Base-by-base conservation (phyloP, 345 rosid genomes). In the Eucalyptus decipiens region DNA sequence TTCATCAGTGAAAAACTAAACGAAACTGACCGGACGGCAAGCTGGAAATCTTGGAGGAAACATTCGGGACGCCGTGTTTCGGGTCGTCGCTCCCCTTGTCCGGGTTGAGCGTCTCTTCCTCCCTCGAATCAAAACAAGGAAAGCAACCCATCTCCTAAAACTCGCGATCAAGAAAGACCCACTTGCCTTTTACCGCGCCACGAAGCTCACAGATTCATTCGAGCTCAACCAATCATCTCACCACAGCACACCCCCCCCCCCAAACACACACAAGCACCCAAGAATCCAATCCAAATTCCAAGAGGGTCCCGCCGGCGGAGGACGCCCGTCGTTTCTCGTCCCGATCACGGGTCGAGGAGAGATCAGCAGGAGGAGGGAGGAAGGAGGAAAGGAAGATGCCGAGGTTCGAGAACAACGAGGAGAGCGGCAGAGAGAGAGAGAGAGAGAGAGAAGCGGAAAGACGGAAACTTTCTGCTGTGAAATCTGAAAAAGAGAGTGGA, bases 71-170 rank as follows among this genome's bases (percentile, higher is more conserved):
- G 85, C 89, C 86, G 60, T 90, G 96, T 87, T 94, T 96, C 54
- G 89, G 95, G 93, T 87, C 93, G 90, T 91, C 92, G 65, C 94
- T 90, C 89, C 94, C 94, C 52, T 93, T 95, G 12, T 86, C 93
- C 60, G 91, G 93, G 92, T 95, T 96, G 92, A 96, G 88, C 92
- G 87, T 94, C 95, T 96, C 97, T 54, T 94, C 98, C 87, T 96
- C 97, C 94, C 90, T 95, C 24, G 98, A 95, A 94, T 94, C 96
- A 87, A 96, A 97, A 92, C 97, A 96, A 86, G 99, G 89, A 94
- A 96, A 97, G 92, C 99, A 97, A 90, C 98, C 99, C 99, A 97
- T 97, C 91, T 91, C 80, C 87, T 58, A 54, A 54, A 52, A 58
- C 49, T 10, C 72, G 43, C 65, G 81, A 91, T 34, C 87, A 51